Evolutionary conservation across 345 rosid genomes (phyloP), one percentile per base, ranked within the genome.

Genomic region (Eucalyptus paniculata): DNA sequence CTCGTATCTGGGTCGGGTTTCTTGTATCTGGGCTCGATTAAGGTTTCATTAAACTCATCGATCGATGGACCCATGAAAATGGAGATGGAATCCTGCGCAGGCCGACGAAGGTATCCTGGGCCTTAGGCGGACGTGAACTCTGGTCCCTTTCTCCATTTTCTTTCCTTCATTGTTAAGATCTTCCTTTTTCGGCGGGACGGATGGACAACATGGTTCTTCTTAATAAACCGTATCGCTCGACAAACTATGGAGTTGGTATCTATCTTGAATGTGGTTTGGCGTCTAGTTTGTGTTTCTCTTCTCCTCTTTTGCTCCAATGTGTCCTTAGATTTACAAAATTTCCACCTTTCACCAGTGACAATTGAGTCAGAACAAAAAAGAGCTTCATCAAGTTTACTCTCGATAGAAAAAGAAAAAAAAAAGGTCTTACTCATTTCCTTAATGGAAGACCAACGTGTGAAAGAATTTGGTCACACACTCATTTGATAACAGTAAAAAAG

Each of bases 311-410:
- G 15, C 83, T 37, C 16, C 9, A 2, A 21, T 3, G 14, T 3
- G 28, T 19, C 83, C 2, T 77, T 77, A 6, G 47, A 37, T 37
- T 21, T 37, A 21, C 9, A 19, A 37, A 37, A 37, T 12, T 19
- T 21, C 0, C 26, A 0, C 47, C 28, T 77, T 77, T 37, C 5
- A 3, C 2, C 2, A 0, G 9, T 19, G 45, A 24, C 45, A 72
- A 19, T 72, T 21, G 26, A 37, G 83, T 19, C 3, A 6, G 1
- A 37, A 77, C 5, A 10, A 9, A 37, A 37, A 1, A 12, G 16
- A 37, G 28, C 26, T 37, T 40, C 8, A 77, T 37, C 5, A 2
- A 6, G 15, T 77, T 77, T 37, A 77, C 83, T 19, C 0, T 72
- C 2, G 0, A 18, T 34, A 32, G 1, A 14, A 12, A 60, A 3